phyloP scores from a whole-genome alignment of 176 grass and related monocot species.

The Themeda triandra region DNA sequence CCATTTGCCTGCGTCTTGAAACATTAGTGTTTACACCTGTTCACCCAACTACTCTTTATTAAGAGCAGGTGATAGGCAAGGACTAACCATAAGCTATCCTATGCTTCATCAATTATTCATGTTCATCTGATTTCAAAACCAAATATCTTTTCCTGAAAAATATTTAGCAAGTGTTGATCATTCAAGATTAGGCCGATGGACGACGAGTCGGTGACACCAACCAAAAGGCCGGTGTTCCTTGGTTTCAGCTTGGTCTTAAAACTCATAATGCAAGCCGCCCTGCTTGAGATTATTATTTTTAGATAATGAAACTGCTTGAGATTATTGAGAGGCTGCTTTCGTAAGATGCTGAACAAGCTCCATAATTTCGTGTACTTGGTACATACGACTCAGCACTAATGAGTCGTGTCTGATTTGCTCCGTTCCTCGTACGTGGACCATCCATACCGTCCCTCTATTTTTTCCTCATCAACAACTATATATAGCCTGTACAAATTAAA shows the following conservation, averaged over 20 bases:
- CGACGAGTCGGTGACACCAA: background rate
- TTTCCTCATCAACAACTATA: too few species aligned
- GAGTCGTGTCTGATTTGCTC: background rate
- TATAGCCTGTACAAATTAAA: too few species aligned
- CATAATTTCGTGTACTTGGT: background rate
- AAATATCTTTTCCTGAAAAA: background rate
- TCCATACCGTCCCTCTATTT: background rate
- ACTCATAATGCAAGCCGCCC: too few species aligned
- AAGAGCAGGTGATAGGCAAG: background rate
- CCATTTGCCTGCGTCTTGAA: constrained; percentile 3
- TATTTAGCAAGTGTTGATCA: background rate
- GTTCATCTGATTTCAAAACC: background rate
- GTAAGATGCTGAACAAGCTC: background rate
- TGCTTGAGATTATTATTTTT: too few species aligned
- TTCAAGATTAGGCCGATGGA: background rate
- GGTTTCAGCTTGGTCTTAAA: background rate
- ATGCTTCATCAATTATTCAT: background rate
- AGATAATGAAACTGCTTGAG: background rate
- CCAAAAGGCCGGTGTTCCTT: background rate
- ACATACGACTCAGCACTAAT: background rate
- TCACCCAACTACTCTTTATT: background rate
- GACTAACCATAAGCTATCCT: background rate
- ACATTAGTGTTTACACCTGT: background rate
- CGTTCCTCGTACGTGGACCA: background rate
- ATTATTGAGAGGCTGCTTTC: background rate